Percentiles rank a stretch among this genome's conserved stretches.
Evolutionary conservation across 2,329 filamentous ascomycete species (phyloP).

Genomic region (Magnaporthiopsis incrustans): DNA sequence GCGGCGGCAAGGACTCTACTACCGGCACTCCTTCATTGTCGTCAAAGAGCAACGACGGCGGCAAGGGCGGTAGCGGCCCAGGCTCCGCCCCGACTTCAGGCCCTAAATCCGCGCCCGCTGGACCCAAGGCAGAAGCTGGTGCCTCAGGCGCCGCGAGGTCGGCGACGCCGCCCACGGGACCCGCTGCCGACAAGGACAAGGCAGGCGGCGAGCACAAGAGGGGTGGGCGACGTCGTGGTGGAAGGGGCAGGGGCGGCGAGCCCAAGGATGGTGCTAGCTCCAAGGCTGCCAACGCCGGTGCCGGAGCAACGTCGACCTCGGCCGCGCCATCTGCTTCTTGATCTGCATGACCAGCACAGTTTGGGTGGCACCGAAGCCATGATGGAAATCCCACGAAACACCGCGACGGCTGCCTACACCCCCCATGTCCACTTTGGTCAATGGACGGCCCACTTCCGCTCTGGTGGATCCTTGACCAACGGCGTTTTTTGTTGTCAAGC

Average conservation of each 20-base stretch:
- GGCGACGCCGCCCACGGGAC: neutral
- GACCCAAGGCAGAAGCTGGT: conserved; percentile 2
- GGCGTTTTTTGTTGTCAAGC: neutral
- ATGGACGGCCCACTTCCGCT: neutral
- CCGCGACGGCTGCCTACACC: neutral
- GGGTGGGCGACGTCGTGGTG: conserved; percentile 12
- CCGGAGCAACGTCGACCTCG: neutral
- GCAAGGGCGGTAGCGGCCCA: conserved; percentile 1
- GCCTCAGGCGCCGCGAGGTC: neutral
- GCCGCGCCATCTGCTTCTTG: neutral
- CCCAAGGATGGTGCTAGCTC: conserved; percentile 1
- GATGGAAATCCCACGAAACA: neutral
- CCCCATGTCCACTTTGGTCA: neutral
- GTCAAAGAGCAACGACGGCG: conserved; percentile 7
- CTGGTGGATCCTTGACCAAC: neutral
- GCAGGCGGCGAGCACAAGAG: conserved; percentile 11
- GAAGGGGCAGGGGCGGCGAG: conserved; percentile 12
- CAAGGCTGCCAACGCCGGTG: neutral
- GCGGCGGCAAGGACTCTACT: neutral
- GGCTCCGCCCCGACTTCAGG: neutral
- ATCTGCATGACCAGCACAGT: neutral
- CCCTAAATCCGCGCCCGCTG: neutral
- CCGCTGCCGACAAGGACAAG: conserved; percentile 1
- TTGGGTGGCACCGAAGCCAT: neutral
- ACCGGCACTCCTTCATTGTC: neutral